Evolutionary conservation across 495 filamentous ascomycete species (phyloP).

Genomic region (Trichodelitschia bisporula): DNA sequence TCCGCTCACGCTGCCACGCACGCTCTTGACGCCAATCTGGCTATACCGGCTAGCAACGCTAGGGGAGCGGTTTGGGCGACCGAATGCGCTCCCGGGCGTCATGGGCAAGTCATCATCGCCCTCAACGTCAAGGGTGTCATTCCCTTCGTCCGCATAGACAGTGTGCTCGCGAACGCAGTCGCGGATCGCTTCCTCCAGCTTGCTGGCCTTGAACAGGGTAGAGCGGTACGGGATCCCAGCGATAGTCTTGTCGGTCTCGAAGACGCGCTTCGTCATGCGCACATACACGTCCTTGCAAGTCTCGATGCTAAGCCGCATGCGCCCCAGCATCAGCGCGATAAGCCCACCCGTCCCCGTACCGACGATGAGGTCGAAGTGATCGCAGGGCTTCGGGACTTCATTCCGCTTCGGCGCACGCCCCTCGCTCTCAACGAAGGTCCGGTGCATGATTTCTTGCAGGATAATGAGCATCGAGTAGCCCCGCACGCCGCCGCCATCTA

Average conservation of each 20-base stretch:
- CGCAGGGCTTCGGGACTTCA: slow-evolving; percentile 89
- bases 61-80: slow-evolving; percentile 9
- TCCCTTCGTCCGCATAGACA: slow-evolving; percentile 55
- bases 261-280: slow-evolving; percentile 76
- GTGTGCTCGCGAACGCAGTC: slow-evolving; percentile 77
- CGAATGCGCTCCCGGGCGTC: slow-evolving; percentile 2
- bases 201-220: slow-evolving; percentile 88
- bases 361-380: slow-evolving; percentile 91
- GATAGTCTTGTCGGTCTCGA: slow-evolving; percentile 94
- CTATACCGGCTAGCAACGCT: slow-evolving; percentile 40
- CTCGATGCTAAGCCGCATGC: slow-evolving; percentile 75
- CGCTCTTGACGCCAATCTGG: slow-evolving; percentile 17
- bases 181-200: slow-evolving; percentile 79
- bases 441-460: slow-evolving; percentile 88
- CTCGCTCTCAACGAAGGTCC: slow-evolving; percentile 65
- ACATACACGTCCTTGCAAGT: slow-evolving; percentile 93
- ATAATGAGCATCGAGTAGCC: slow-evolving; percentile 94
- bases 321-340: slow-evolving; percentile 89
- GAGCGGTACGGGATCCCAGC: slow-evolving; percentile 81
- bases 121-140: slow-evolving; percentile 16
- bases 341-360: slow-evolving; percentile 88
- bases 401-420: slow-evolving; percentile 60
- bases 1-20: slow-evolving; percentile 12
- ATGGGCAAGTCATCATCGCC: slow-evolving; percentile 5
- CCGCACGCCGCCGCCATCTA: slow-evolving; percentile 89